Base-by-base conservation (phyloP, 129 eudicot species). In the Tagetes erecta region DNA sequence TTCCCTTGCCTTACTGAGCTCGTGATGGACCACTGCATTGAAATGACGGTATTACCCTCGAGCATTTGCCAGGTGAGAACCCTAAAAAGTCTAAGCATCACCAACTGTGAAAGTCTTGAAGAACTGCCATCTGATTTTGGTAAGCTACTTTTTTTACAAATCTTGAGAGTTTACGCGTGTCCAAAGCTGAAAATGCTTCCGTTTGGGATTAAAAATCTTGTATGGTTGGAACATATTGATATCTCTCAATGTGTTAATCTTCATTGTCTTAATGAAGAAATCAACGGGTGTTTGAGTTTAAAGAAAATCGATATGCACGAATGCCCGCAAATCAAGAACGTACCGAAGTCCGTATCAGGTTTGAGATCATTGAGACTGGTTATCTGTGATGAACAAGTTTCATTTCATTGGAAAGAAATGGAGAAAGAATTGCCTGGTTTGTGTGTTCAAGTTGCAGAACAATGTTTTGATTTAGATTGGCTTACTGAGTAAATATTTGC, bases 271-370 rank as follows among this genome's bases (percentile, higher is more conserved):
- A 87, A 89, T 0, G 97, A 90, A 64, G 92, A 76, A 13, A 81
- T 93, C 9, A 87, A 85, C 33, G 81, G 87, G 6, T 87, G 96
- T 60, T 59, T 6, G 12, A 86, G 82, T 42, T 72, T 93, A 60
- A 91, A 88, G 72, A 90, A 88, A 81, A 86, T 93, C 33, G 97
- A 90, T 34, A 93, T 93, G 98, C 82, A 91, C 36, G 97, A 93
- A 74, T 93, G 98, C 56, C 84, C 86, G 0, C 84, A 47, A 45
- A 80, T 86, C 1, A 81, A 79, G 73, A 74, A 49, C 36, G 71
- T 93, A 78, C 98, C 98, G 1, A 84, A 31, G 63, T 81, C 91
- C 1, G 73, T 75, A n/a, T 52, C 35, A 8, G 39, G 76, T 1
- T 57, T 90, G 74, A 42, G 70, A 65, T 66, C 82, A 2, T 70